These are phyloP conservation scores for Xylariaceae sp. DNA, from an alignment of 2,329 filamentous ascomycete genomes.

Conservation along the genomic window DNA sequence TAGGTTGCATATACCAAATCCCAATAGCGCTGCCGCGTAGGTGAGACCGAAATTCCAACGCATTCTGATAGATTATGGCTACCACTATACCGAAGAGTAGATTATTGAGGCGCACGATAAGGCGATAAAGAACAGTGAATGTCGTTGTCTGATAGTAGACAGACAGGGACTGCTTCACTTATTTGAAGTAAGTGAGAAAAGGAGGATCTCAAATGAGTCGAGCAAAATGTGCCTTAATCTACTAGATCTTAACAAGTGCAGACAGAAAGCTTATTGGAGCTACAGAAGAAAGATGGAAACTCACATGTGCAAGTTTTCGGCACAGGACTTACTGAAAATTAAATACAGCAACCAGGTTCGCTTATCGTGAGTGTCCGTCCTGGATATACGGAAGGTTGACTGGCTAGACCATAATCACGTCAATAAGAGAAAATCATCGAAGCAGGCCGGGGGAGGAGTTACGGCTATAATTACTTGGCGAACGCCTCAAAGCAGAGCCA, in stretches of 20 bases:
- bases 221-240: background rate
- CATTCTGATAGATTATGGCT: constrained; percentile 32
- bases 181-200: constrained; percentile 4
- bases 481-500: too few species aligned
- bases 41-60: constrained; percentile 36
- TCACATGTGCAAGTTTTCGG: background rate
- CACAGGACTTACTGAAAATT: constrained; percentile 20
- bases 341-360: constrained; percentile 16
- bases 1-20: constrained; percentile 32
- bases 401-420: constrained; percentile 21
- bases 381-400: constrained; percentile 15
- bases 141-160: background rate
- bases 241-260: background rate
- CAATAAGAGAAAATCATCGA: constrained; percentile 25
- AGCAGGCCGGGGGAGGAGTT: background rate
- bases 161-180: background rate
- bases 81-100: background rate
- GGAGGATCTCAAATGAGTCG: background rate
- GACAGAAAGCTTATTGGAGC: background rate
- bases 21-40: constrained; percentile 32
- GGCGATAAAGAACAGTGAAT: background rate
- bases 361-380: constrained; percentile 23
- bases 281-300: constrained; percentile 5
- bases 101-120: background rate
- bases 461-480: constrained; percentile 30